A percentile compares a stretch with the other conserved stretches of the same genome.
Evolutionary conservation across 2,329 filamentous ascomycete genomes (phyloP).

Genomic region (Sphaerulina musiva): DNA sequence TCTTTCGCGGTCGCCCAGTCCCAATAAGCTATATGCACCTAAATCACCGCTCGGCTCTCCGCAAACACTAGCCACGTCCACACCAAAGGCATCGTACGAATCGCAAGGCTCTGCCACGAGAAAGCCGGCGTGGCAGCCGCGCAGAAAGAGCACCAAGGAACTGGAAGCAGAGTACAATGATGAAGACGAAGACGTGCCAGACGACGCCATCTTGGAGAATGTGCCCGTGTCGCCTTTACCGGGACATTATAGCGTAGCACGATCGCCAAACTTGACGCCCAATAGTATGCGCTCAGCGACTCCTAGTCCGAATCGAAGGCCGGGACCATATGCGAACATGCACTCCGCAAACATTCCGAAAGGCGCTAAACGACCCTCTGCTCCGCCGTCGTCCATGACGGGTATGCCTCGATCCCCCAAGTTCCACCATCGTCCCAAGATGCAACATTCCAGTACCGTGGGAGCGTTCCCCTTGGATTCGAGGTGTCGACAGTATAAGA

Average conservation of each 20-base stretch:
- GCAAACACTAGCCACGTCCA: slow-evolving; percentile 17
- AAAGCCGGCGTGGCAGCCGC: slow-evolving; percentile 59
- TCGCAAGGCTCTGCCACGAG: slow-evolving; percentile 15
- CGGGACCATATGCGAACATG: slow-evolving; percentile 25
- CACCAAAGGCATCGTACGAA: slow-evolving; percentile 23
- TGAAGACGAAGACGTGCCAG: slow-evolving; percentile 67
- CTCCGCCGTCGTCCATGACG: slow-evolving; percentile 24
- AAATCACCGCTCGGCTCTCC: slow-evolving; percentile 2
- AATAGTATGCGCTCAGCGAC: slow-evolving; percentile 25
- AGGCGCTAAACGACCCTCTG: slow-evolving; percentile 31
- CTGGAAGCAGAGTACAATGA: slow-evolving; percentile 75
- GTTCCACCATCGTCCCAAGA: slow-evolving; percentile 22
- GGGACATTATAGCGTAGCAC: slow-evolving; percentile 31
- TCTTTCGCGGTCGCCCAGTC: slow-evolving; percentile 32
- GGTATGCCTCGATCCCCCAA: slow-evolving; percentile 28
- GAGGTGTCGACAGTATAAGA: slow-evolving; percentile 33
- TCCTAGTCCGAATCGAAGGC: slow-evolving; percentile 32
- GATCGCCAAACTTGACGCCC: slow-evolving; percentile 14
- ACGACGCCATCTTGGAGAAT: slow-evolving; percentile 72
- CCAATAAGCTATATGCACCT: slow-evolving; percentile 22
- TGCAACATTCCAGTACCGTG: slow-evolving; percentile 31
- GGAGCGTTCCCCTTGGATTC: slow-evolving; percentile 24
- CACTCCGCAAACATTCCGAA: slow-evolving; percentile 34
- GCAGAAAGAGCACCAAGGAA: slow-evolving; percentile 61
- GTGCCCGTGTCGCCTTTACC: slow-evolving; percentile 65